Base-by-base conservation (phyloP, 1,284 basidiomycete species). In the Puccinia polysora region DNA sequence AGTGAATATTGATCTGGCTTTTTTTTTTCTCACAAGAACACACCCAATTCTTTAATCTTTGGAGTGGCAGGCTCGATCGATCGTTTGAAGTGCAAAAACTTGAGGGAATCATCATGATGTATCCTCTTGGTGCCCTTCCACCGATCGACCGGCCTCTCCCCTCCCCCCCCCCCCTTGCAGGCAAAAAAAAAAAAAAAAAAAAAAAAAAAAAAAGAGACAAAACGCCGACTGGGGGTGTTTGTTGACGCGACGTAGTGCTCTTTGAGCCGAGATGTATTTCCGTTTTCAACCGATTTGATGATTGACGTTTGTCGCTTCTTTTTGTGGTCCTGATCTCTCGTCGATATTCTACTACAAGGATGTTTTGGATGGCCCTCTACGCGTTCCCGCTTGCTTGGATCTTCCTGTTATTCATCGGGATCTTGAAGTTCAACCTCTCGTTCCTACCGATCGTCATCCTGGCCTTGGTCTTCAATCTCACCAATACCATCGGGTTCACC, bases 361-460 rank as follows among this genome's bases (percentile, higher is more conserved):
- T 94, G 89, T 94, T 93, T 78, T 93, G 91, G 91, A 88, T 88
- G 74, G 91, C 91, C 15, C 83, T 94, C 18, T 95, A 95, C 81
- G 83, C 85, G n/a, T 96, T 92, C 81, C 93, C 93, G 0, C 82
- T 88, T 23, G 84, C 91, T 12, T 97, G 93, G 93, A 78, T 87
- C 36, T 85, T 87, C 14, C 84, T 97, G 25, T 82, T 97, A 75
- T 86, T 96, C 68, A 87, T 96, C 53, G 92, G 91, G 15, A 80
- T 96, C 73, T 82, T 97, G 78, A 90, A 91, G 79, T 87, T 95
- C 80, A 90, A 86, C 80, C 83, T 93, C 75, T 87, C 88, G 5
- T 92, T 90, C 80, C 83, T 93, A 73, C 91, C 91, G 15, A 93
- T 94, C 75, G 89, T 94, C 64, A 80, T 88, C 56, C 86, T 95